phyloP scores from a whole-genome alignment of 202 grass and related monocot species.

The Bolboschoenoplectus hybrid region DNA sequence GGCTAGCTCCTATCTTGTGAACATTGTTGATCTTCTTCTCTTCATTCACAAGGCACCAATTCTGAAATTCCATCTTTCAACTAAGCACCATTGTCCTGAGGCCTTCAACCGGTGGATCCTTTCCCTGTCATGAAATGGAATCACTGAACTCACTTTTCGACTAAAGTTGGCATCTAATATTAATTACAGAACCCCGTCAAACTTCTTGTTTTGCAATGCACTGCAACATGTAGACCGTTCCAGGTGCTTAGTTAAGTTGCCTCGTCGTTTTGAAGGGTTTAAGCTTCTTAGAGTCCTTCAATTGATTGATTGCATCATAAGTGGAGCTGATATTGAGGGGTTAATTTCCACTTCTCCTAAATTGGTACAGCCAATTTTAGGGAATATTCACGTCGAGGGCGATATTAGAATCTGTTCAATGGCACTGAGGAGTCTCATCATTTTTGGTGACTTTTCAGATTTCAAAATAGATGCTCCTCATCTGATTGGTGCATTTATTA shows the following conservation, averaged over 20 bases:
- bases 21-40: slow-evolving; percentile 3
- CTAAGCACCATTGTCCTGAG: background rate
- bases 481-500: background rate
- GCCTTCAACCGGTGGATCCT: slow-evolving; percentile 29
- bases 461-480: slow-evolving; percentile 1
- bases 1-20: background rate
- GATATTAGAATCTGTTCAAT: background rate
- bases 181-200: background rate
- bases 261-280: slow-evolving; percentile 29
- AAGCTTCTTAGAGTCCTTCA: background rate
- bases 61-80: background rate
- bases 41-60: slow-evolving; percentile 24
- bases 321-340: background rate
- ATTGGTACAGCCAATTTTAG: background rate
- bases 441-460: background rate
- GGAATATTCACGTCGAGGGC: background rate
- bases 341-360: slow-evolving; percentile 16
- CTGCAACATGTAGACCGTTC: background rate
- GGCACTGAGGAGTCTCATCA: background rate
- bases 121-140: slow-evolving; percentile 24
- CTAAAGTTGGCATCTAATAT: background rate
- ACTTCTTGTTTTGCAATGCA: slow-evolving; percentile 27
- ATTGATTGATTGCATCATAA: background rate
- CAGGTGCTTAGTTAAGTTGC: background rate
- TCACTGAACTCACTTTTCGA: background rate